Evolutionary conservation across 176 grass and related monocot species (phyloP).

Genomic region (Lolium multiflorum): DNA sequence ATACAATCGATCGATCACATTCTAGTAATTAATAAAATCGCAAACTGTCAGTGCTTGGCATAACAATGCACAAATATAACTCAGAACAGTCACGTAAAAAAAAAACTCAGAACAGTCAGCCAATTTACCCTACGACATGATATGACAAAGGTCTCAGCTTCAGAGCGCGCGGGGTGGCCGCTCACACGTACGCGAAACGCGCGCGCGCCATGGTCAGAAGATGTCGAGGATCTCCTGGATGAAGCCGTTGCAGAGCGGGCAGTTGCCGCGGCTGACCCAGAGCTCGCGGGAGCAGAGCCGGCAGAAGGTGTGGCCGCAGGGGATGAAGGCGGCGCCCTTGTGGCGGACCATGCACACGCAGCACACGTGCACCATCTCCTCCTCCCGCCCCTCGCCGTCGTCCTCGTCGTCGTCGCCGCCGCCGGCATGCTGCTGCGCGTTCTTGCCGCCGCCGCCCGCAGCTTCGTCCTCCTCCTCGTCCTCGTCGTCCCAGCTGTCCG

Average conservation of each 20-base stretch:
- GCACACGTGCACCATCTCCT: constrained; percentile 68
- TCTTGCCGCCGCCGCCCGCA: constrained; percentile 16
- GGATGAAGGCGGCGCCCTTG: constrained; percentile 74
- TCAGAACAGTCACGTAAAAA: background rate
- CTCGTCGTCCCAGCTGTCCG: constrained; percentile 60
- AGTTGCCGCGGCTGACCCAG: constrained; percentile 82
- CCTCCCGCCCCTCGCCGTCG: constrained; percentile 20
- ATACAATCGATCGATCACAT: background rate
- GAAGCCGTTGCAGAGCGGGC: constrained; percentile 85
- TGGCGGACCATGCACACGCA: constrained; percentile 89
- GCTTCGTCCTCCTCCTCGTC: constrained; percentile 6
- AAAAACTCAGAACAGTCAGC: background rate
- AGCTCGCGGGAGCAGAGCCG: constrained; percentile 77
- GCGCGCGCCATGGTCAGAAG: constrained; percentile 42
- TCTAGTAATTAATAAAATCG: background rate
- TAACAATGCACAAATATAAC: background rate
- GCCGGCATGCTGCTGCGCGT: background rate
- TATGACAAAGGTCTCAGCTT: no score
- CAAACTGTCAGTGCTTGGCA: background rate
- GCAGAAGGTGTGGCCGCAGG: constrained; percentile 82
- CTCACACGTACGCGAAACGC: no score
- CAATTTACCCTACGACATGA: background rate
- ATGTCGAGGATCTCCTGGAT: constrained; percentile 85
- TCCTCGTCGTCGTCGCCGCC: constrained; percentile 50
- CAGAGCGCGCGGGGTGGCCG: no score